Evolutionary conservation across 106 monocot species (phyloP).

Genomic region (Phalaenopsis equestris): DNA sequence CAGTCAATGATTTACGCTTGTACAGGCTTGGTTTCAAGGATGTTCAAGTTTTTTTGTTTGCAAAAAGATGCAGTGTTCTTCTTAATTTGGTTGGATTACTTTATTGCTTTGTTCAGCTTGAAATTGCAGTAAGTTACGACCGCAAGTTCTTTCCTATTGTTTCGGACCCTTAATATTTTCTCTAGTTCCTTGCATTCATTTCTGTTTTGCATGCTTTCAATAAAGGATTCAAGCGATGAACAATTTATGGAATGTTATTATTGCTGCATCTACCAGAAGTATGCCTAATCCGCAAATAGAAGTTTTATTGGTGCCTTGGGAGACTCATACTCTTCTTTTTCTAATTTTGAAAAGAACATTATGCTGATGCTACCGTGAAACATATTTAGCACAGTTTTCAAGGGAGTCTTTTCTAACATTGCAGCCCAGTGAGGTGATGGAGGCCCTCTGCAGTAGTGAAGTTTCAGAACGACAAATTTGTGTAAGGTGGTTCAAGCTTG

Average conservation of each 20-base stretch:
- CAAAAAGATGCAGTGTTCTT: conserved; percentile 37
- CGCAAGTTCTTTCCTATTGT: background rate
- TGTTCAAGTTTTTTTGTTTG: conserved; percentile 48
- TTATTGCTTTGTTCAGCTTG: conserved; percentile 42
- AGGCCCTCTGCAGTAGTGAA: conserved; percentile 38
- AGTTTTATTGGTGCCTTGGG: background rate
- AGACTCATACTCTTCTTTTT: background rate
- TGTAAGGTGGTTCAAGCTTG: conserved; percentile 66
- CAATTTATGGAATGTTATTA: background rate
- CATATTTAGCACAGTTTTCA: background rate
- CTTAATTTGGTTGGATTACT: conserved; percentile 68
- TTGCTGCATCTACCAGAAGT: background rate
- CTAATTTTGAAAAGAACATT: conserved; percentile 1
- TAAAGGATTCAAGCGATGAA: background rate
- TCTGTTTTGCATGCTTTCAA: background rate
- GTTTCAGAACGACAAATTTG: conserved; percentile 46
- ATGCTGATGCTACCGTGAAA: background rate
- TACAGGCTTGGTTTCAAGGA: conserved; percentile 53
- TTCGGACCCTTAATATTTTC: background rate
- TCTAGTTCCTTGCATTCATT: background rate
- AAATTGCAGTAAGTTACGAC: conserved; percentile 40
- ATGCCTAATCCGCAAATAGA: background rate
- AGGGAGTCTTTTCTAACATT: conserved; percentile 7
- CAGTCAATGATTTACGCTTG: conserved; percentile 30
- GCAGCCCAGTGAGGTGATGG: conserved; percentile 40